These are phyloP conservation scores for Sporothrix variecibatus DNA, from an alignment of 2,329 filamentous ascomycete genomes.

Conservation along the genomic window DNA sequence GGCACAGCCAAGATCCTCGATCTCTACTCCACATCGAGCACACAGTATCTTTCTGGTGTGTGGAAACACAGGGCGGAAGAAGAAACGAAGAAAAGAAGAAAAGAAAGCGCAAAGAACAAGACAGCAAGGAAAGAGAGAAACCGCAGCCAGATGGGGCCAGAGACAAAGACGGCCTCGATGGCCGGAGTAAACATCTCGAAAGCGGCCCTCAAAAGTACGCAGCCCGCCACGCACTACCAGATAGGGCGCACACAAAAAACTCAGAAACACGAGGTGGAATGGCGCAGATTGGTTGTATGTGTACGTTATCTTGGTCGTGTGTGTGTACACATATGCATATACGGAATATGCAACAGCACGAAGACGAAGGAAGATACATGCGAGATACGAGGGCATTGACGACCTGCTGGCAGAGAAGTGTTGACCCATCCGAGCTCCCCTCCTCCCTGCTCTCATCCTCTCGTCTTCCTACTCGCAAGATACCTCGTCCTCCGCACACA, in stretches of 20 bases:
- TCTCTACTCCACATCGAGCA: not conserved
- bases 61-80: not conserved
- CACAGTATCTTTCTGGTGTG: not conserved
- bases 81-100: not conserved
- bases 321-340: not conserved
- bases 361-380: not conserved
- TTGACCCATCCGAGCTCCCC: not conserved
- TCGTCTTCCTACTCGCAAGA: too few species aligned
- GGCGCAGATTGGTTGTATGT: not conserved
- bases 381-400: not conserved
- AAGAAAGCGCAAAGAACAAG: too few species aligned
- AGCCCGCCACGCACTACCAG: not conserved
- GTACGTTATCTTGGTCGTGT: not conserved
- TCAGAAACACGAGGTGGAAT: constrained; percentile 4
- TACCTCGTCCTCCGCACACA: too few species aligned
- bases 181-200: not conserved
- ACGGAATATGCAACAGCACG: not conserved
- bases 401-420: not conserved
- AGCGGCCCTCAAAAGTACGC: not conserved
- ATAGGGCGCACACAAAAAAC: not conserved
- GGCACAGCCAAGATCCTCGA: not conserved
- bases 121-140: not conserved
- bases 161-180: not conserved
- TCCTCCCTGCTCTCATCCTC: too few species aligned
- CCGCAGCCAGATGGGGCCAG: not conserved